phyloP scores from a whole-genome alignment of 1,284 basidiomycete species.

The Cryptococcus neoformans region DNA sequence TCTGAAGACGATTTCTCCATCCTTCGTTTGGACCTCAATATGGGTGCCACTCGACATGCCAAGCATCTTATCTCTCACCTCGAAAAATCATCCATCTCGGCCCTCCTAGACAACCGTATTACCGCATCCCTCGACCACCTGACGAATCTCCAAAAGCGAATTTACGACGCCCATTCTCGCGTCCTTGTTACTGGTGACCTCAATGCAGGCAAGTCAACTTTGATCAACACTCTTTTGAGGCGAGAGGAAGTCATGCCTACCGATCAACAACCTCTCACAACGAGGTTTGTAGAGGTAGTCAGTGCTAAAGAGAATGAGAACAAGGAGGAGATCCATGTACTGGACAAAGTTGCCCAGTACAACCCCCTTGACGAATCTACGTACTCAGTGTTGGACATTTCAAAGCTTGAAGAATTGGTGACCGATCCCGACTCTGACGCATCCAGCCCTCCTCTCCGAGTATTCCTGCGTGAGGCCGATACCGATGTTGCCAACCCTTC shows the following conservation, averaged over 20 bases:
- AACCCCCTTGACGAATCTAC: constrained; percentile 69
- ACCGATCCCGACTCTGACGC: constrained; percentile 67
- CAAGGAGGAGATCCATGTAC: constrained; percentile 46
- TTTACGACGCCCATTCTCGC: constrained; percentile 90
- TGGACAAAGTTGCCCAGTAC: constrained; percentile 62
- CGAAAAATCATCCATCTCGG: constrained; percentile 89
- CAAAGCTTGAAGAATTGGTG: constrained; percentile 76
- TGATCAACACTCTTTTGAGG: constrained; percentile 90
- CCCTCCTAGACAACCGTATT: constrained; percentile 84
- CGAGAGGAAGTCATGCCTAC: constrained; percentile 85
- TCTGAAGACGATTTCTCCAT: constrained; percentile 66
- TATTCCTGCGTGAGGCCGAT: constrained; percentile 69
- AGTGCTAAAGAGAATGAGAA: constrained; percentile 77
- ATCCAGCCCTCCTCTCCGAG: constrained; percentile 65
- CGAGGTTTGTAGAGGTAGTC: constrained; percentile 95
- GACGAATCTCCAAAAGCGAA: constrained; percentile 76
- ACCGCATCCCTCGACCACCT: constrained; percentile 74
- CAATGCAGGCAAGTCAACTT: constrained; percentile 97
- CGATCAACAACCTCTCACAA: constrained; percentile 98
- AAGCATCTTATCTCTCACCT: constrained; percentile 82
- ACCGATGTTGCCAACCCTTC: constrained; percentile 70
- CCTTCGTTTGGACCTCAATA: constrained; percentile 86
- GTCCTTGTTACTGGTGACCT: constrained; percentile 99
- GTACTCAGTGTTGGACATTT: constrained; percentile 65
- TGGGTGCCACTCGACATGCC: constrained; percentile 73